Base-by-base conservation (phyloP, 73 alveolate species). In the Stentor coeruleus region DNA sequence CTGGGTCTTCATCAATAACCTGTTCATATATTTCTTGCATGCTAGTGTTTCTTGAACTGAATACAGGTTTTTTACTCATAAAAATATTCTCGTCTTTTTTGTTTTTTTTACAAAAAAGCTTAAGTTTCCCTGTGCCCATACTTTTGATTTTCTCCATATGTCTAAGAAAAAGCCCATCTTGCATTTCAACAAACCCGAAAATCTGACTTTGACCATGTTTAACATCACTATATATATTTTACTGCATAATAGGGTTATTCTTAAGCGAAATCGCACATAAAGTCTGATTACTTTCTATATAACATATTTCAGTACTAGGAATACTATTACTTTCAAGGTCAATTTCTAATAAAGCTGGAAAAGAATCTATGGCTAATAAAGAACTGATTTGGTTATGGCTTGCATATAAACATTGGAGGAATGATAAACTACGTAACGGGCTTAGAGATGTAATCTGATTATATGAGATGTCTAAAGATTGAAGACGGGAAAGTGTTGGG, bases 21-120 rank as follows among this genome's bases (percentile, higher is more conserved):
- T 66, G 79, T 26, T 66, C 79, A 40, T 66, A 66, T 14, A 66
- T 31, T 33, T 66, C 79, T 66, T 31, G 79, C n/a, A 66, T 20
- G 37, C 79, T 66, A 14, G 79, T 66, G 79, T 26, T 66, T 66
- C 40, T 26, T 26, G n/a, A 31, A 66, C 37, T 26, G n/a, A 28
- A 20, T 66, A 11, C 26, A 66, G 41, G 40, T 26, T 33, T 26
- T 40, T 66, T 31, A 26, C 40, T 20, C 36, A 66, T 37, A 15
- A 1, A 20, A 28, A 40, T 28, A 66, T 28, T 20, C 0, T 66
- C 79, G n/a, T 20, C n/a, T 66, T 66, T 66, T 66, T 33, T 20
- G 37, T 26, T 37, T 26, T 66, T 66, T 66, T 31, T 66, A 31
- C n/a, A 14, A 14, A 66, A 20, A 66, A 2, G 20, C 39, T 31